phyloP scores from a whole-genome alignment of 306 rosid genomes.

The Glycine tomentella region DNA sequence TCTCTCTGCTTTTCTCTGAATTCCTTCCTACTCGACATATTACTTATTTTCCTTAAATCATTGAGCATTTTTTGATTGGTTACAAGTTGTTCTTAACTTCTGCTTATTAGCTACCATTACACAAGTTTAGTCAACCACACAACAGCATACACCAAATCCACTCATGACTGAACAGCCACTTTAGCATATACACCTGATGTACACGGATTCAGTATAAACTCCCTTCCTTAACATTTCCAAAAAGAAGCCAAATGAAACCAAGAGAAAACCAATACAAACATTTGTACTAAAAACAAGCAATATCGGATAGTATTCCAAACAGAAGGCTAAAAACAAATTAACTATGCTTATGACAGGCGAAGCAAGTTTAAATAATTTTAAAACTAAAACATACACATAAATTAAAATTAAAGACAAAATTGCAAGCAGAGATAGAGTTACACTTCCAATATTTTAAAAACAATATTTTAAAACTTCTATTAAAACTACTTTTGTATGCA shows the following conservation, averaged over 20 bases:
- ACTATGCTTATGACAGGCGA: not conserved
- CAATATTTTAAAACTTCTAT: no score
- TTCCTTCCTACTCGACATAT: slow-evolving; percentile 19
- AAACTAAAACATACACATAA: not conserved
- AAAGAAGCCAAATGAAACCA: not conserved
- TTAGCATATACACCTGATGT: not conserved
- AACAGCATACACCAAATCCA: not conserved
- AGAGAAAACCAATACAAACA: not conserved
- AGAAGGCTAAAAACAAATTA: not conserved
- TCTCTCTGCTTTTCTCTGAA: not conserved
- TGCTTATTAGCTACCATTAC: not conserved
- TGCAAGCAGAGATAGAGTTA: not conserved
- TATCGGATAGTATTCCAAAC: not conserved
- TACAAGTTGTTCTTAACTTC: not conserved
- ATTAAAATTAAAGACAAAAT: slow-evolving; percentile 9
- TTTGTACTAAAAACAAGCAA: not conserved
- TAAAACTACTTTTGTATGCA: no score
- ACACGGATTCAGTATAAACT: not conserved
- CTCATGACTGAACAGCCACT: not conserved
- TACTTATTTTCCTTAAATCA: not conserved
- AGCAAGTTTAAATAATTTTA: not conserved
- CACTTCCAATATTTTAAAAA: not conserved
- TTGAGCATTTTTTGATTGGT: not conserved
- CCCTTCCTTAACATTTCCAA: not conserved
- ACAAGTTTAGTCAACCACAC: not conserved